These are phyloP conservation scores for Leishmania braziliensis DNA, from an alignment of 208 protist species.

Conservation along the genomic window DNA sequence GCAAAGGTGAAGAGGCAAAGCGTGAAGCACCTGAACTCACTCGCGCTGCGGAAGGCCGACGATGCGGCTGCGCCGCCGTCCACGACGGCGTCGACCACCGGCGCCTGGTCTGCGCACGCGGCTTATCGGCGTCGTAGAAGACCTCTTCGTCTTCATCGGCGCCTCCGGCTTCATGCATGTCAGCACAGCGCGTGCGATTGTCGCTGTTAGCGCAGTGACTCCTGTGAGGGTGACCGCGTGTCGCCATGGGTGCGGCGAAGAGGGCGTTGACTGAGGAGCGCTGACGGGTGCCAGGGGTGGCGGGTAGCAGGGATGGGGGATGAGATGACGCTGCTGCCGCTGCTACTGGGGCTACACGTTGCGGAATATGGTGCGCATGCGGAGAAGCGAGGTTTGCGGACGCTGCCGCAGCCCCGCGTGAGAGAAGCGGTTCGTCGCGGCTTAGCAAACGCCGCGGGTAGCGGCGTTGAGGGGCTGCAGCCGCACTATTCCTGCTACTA, in stretches of 20 bases:
- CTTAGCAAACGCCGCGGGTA: constrained; percentile 22
- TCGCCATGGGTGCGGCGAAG: not conserved
- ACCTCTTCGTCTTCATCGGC: constrained; percentile 7
- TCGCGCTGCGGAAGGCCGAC: not conserved
- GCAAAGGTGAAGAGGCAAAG: not conserved
- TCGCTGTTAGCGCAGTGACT: not conserved
- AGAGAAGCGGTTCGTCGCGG: constrained; percentile 20
- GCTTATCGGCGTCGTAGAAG: constrained; percentile 10
- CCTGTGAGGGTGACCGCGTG: not conserved
- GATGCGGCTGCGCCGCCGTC: not conserved
- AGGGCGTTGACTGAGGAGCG: not conserved
- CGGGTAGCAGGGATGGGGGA: not conserved
- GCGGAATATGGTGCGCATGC: constrained; percentile 7
- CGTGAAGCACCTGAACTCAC: not conserved
- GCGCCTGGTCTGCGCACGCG: not conserved
- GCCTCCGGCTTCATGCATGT: not conserved
- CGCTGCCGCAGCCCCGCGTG: not conserved
- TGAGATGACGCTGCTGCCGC: not conserved
- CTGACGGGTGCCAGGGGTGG: not conserved
- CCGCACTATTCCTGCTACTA: not conserved
- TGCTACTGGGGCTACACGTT: constrained; percentile 15
- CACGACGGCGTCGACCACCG: not conserved
- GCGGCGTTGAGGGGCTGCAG: not conserved
- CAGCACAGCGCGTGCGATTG: not conserved
- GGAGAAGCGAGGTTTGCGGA: not conserved